Evolutionary conservation across 305 asterid species (phyloP).

Genomic region (Fraxinus ornus): DNA sequence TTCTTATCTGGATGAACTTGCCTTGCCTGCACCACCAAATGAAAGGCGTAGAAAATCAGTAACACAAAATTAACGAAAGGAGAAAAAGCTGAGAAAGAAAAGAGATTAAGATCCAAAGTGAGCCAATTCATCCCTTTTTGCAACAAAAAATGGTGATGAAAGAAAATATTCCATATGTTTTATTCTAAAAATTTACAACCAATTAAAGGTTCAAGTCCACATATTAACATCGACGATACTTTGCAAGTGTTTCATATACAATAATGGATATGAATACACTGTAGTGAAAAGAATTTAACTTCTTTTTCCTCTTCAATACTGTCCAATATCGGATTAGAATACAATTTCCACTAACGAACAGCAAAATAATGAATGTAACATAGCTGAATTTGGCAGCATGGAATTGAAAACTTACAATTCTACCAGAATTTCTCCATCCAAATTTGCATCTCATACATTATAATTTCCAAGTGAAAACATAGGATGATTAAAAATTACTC

Average conservation of each 20-base stretch:
- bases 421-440: neutral
- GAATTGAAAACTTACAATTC: neutral
- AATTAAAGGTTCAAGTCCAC: neutral
- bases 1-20: constrained; percentile 93
- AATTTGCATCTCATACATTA: neutral
- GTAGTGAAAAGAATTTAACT: neutral
- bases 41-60: neutral
- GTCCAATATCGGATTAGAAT: neutral
- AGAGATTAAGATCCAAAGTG: neutral
- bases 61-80: neutral
- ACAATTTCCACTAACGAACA: neutral
- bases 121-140: neutral
- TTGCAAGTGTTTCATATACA: neutral
- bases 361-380: neutral
- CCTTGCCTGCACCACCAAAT: constrained; percentile 58
- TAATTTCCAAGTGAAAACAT: neutral
- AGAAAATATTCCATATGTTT: neutral
- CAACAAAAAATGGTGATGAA: neutral
- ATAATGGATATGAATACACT: neutral
- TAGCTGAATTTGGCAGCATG: neutral
- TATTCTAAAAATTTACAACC: neutral
- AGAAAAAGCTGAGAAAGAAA: neutral
- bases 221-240: neutral
- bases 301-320: neutral
- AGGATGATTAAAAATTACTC: neutral